A percentile compares a stretch with the other conserved stretches of the same genome.
Conservation (phyloP, 2,329 filamentous ascomycete genomes). For the Neofusicoccum sp. region DNA sequence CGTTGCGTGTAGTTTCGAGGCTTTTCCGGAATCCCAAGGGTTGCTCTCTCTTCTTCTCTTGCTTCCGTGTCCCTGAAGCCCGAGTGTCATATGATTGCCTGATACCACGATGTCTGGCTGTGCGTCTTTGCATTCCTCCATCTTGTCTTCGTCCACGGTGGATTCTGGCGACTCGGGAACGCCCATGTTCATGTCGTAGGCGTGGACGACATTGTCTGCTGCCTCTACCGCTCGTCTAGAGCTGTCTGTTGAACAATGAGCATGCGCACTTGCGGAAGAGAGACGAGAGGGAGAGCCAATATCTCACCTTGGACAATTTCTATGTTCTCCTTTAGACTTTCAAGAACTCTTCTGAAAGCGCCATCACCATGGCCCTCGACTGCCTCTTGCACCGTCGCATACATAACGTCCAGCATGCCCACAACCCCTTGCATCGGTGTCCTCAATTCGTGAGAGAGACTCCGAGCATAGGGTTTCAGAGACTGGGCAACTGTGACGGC, state of each 20-base stretch:
- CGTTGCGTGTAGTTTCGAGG: constrained; percentile 22
- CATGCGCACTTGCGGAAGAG: not conserved
- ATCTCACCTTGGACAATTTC: constrained; percentile 64
- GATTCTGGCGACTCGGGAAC: constrained; percentile 62
- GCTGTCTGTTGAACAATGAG: constrained; percentile 52
- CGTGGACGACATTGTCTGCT: constrained; percentile 72
- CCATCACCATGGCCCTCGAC: constrained; percentile 54
- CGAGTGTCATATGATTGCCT: constrained; percentile 41
- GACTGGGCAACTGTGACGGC: constrained; percentile 61
- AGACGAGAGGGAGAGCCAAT: not conserved
- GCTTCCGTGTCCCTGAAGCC: constrained; percentile 36
- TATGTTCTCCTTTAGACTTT: constrained; percentile 65
- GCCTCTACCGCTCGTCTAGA: constrained; percentile 70
- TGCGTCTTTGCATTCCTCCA: constrained; percentile 28
- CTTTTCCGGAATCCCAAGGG: constrained; percentile 26
- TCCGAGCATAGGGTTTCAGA: constrained; percentile 69
- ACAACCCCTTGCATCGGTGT: constrained; percentile 76
- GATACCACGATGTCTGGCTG: constrained; percentile 45
- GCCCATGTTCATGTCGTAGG: constrained; percentile 73
- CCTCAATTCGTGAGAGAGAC: constrained; percentile 67
- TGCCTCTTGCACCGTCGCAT: constrained; percentile 67
- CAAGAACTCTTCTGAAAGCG: constrained; percentile 56
- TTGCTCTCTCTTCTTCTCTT: constrained; percentile 45
- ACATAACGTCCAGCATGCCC: constrained; percentile 75
- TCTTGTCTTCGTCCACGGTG: constrained; percentile 34